A percentile compares a stretch with the other conserved stretches of the same genome.
Conservation (phyloP, 345 rosid genomes). For the Clausena lansium region DNA sequence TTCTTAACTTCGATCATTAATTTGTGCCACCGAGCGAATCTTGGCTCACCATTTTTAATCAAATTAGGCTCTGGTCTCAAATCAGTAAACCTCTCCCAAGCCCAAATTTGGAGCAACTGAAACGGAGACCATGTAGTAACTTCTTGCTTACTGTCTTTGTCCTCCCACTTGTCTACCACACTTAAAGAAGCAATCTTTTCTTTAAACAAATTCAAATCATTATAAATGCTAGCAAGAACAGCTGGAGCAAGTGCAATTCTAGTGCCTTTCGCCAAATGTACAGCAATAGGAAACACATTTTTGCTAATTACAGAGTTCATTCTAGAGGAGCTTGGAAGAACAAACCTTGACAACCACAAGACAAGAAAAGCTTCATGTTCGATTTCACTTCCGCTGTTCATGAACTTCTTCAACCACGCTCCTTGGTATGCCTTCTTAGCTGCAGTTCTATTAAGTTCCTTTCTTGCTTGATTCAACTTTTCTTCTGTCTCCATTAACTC, state of each 20-base stretch:
- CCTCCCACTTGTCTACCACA: neutral
- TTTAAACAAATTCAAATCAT: slow-evolving; percentile 32
- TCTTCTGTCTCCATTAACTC: slow-evolving; percentile 18
- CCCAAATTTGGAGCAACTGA: slow-evolving; percentile 37
- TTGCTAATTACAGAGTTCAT: neutral
- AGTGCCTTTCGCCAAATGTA: slow-evolving; percentile 36
- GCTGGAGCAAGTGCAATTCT: slow-evolving; percentile 45
- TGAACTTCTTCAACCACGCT: slow-evolving; percentile 28
- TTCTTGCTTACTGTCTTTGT: neutral
- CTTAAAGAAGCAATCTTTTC: slow-evolving; percentile 12
- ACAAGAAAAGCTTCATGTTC: slow-evolving; percentile 53
- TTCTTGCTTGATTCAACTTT: slow-evolving; percentile 13
- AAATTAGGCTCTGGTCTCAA: slow-evolving; percentile 29
- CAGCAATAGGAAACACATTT: slow-evolving; percentile 23
- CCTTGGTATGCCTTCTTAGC: neutral
- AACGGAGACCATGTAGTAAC: slow-evolving; percentile 28
- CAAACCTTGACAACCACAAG: slow-evolving; percentile 36
- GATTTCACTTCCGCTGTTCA: slow-evolving; percentile 20
- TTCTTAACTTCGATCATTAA: neutral
- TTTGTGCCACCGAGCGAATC: slow-evolving; percentile 35
- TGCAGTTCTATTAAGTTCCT: neutral
- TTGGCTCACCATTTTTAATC: slow-evolving; percentile 26
- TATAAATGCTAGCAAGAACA: slow-evolving; percentile 40
- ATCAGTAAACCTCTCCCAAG: slow-evolving; percentile 41
- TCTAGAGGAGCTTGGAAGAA: neutral